These are phyloP conservation scores for Tricladium varicosporioides DNA, from an alignment of 2,329 filamentous ascomycete genomes.

Conservation along the genomic window DNA sequence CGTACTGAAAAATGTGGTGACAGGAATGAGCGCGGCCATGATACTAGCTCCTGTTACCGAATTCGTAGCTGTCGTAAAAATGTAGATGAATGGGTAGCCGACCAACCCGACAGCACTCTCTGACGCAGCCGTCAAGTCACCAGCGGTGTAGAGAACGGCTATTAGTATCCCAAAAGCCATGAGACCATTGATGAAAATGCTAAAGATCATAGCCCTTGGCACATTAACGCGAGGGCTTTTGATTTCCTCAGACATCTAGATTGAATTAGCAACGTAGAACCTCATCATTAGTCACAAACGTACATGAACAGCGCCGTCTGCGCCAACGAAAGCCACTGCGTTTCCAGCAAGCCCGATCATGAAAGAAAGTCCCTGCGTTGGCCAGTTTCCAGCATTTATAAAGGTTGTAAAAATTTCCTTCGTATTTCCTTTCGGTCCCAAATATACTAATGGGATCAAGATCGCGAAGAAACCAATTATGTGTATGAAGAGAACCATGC, in stretches of 20 bases:
- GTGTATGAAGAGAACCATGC: background rate
- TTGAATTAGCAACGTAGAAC: background rate
- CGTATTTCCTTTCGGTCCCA: background rate
- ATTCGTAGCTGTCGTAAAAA: background rate
- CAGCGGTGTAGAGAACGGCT: background rate
- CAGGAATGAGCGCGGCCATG: background rate
- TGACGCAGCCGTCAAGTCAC: background rate
- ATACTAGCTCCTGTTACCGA: background rate
- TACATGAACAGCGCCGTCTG: conserved; percentile 2
- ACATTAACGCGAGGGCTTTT: background rate
- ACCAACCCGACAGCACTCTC: background rate
- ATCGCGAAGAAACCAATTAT: conserved; percentile 1
- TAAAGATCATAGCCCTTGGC: background rate
- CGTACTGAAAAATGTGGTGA: background rate
- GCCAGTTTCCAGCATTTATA: background rate
- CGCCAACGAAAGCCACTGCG: background rate
- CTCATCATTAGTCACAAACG: background rate
- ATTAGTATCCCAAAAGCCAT: background rate
- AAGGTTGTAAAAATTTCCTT: background rate
- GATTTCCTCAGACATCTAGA: conserved; percentile 4
- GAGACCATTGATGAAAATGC: conserved; percentile 1
- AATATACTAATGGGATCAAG: background rate
- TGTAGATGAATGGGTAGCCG: background rate
- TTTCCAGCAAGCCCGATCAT: background rate
- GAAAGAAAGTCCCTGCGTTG: background rate